Conservation (phyloP, 2,329 filamentous ascomycete genomes). For the Aspergillus arachidicola region DNA sequence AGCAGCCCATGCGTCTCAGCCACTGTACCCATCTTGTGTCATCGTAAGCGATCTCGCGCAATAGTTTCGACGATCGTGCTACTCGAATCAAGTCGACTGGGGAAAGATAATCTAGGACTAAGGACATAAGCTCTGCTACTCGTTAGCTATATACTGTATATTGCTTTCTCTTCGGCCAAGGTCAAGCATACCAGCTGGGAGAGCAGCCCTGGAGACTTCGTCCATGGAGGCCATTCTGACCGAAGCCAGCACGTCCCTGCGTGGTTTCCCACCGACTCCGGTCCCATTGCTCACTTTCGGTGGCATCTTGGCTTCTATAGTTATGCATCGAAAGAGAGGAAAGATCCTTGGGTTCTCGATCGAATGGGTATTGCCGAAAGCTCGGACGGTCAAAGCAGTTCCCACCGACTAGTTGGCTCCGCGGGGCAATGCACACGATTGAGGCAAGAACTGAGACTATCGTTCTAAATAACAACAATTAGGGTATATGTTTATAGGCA, state of each 20-base stretch:
- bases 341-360: conserved; percentile 7
- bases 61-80: conserved; percentile 78
- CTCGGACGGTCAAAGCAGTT: conserved; percentile 15
- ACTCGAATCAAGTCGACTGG: conserved; percentile 82
- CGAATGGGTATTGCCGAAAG: conserved; percentile 6
- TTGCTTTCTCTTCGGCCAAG: background rate
- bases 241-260: conserved; percentile 67
- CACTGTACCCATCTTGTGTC: conserved; percentile 92
- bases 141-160: conserved; percentile 24
- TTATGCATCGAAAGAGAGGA: conserved; percentile 30
- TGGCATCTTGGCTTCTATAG: conserved; percentile 40
- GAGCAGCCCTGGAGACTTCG: conserved; percentile 70
- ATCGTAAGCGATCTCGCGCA: conserved; percentile 98
- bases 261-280: conserved; percentile 36
- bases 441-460: background rate
- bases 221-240: conserved; percentile 78
- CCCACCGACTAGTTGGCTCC: conserved; percentile 10
- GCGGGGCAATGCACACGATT: conserved; percentile 14
- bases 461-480: background rate
- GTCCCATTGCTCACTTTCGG: conserved; percentile 52
- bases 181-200: conserved; percentile 72
- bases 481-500: background rate
- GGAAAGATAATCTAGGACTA: conserved; percentile 86
- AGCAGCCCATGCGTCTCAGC: conserved; percentile 83
- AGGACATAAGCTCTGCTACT: conserved; percentile 75